Evolutionary conservation across 2,329 filamentous ascomycete genomes (phyloP), one percentile per base, ranked within the genome.

Genomic region (Didymellaceae sp.): DNA sequence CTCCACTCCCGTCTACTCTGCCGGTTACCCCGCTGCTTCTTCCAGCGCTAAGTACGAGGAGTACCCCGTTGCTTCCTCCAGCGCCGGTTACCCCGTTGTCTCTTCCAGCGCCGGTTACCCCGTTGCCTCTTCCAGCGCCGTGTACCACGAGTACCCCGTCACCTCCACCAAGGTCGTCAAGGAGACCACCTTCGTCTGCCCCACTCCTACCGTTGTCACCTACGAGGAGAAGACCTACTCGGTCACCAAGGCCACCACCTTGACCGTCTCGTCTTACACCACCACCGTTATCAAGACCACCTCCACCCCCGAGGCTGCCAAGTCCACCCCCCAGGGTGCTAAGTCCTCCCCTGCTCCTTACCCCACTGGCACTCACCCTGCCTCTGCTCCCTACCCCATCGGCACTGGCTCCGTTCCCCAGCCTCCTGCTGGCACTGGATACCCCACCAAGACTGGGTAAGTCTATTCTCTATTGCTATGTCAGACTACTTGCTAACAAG

Each of bases 401-500:
- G 67, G 65, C 40, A 48, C 42, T 39, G 52, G 35, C 39, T 17
- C 59, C 45, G 40, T 55, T 42, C 51, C 61, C 14, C 57, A 47
- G 48, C 52, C 54, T 30, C 59, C 57, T 43, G 59, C 58, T 21
- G 65, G 66, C 49, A 65, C 67, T 62, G 67, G 64, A 37, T 59
- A 52, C 54, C 56, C 66, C 61, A 65, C 63, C 61, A 59, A 59
- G 52, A 65, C 65, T 49, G 69, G 65, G 57, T 69, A 62, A 66
- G 63, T 63, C 55, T 39, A 13, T 41, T 17, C 33, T 16, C 3
- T 44, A 45, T 22, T 20, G 11, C 26, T 7, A 16, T 13, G 22
- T 10, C 22, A 10, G 40, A 25, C 30, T 17, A 8, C 30, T 9
- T 34, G 28, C 57, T 62, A 60, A 62, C 46, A 46, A 6, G 1